Conservation (phyloP, 2,329 filamentous ascomycete genomes). For the Cladosporium sp. region DNA sequence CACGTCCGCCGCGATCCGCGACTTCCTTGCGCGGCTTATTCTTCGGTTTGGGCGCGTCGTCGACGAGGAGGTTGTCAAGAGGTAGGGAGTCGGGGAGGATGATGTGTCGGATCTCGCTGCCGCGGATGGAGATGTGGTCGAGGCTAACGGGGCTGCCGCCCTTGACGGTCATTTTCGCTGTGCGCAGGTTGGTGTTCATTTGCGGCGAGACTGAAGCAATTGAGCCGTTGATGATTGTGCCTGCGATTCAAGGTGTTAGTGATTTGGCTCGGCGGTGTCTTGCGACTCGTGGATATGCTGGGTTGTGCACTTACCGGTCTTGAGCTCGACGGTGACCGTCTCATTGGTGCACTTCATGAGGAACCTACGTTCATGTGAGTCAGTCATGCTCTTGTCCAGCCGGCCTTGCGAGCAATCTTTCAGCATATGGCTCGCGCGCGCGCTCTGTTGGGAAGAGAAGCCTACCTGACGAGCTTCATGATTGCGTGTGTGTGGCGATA, state of each 20-base stretch:
- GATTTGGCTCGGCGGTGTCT: not conserved
- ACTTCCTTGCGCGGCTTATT: conserved; percentile 98
- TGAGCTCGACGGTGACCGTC: conserved; percentile 96
- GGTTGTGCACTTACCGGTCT: conserved; percentile 81
- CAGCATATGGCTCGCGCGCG: conserved; percentile 38
- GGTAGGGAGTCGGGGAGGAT: conserved; percentile 95
- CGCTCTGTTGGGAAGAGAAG: conserved; percentile 23
- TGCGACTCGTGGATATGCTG: conserved; percentile 5
- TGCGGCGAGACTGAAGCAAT: conserved; percentile 95
- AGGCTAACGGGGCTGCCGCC: conserved; percentile 82
- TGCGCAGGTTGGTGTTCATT: conserved; percentile 96
- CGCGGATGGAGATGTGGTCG: conserved; percentile 95
- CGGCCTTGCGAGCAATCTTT: conserved; percentile 43
- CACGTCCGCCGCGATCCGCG: conserved; percentile 44
- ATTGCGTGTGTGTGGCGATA: conserved; percentile 36
- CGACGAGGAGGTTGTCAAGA: conserved; percentile 90
- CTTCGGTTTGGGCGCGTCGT: conserved; percentile 97
- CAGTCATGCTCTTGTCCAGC: conserved; percentile 32
- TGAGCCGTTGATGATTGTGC: conserved; percentile 93
- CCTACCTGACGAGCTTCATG: conserved; percentile 98
- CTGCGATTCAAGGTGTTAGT: conserved; percentile 42
- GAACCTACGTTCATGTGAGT: conserved; percentile 60
- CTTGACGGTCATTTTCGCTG: conserved; percentile 92
- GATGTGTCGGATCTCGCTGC: conserved; percentile 92
- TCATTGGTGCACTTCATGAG: conserved; percentile 99